These are phyloP conservation scores for Triglochin maritima DNA, from an alignment of 106 monocot species.

Conservation along the genomic window DNA sequence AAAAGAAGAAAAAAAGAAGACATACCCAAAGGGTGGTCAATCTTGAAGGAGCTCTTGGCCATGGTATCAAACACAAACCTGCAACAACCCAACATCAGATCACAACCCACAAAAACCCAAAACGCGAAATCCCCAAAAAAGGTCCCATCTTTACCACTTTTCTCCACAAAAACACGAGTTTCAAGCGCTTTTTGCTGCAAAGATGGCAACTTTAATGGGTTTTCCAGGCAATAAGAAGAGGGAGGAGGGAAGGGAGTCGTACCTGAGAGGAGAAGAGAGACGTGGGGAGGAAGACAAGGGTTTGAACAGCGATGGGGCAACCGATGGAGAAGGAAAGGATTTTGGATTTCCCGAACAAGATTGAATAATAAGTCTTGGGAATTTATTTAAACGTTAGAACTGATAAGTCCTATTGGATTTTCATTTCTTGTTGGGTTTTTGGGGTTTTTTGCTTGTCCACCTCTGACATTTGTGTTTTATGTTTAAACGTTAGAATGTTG, in stretches of 20 bases:
- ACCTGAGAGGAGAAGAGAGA: not conserved
- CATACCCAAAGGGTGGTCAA: constrained; percentile 6
- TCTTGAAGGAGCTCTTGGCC: constrained; percentile 11
- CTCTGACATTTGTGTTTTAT: too few species aligned
- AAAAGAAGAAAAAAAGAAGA: not conserved
- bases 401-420: too few species aligned
- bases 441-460: too few species aligned
- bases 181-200: not conserved
- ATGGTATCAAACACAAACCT: not conserved
- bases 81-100: not conserved
- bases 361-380: too few species aligned
- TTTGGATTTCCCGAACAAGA: too few species aligned
- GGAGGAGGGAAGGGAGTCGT: not conserved
- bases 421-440: too few species aligned
- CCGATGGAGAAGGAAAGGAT: not conserved
- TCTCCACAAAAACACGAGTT: too few species aligned
- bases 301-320: not conserved
- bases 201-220: not conserved
- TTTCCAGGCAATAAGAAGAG: not conserved
- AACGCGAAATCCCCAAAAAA: not conserved
- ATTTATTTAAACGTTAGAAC: too few species aligned
- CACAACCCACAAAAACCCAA: not conserved
- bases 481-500: too few species aligned
- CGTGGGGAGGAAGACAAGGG: not conserved
- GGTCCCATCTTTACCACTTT: not conserved